These are phyloP conservation scores for Fistulinella cinereoalba DNA, from an alignment of 1,284 basidiomycete genomes.

Conservation along the genomic window DNA sequence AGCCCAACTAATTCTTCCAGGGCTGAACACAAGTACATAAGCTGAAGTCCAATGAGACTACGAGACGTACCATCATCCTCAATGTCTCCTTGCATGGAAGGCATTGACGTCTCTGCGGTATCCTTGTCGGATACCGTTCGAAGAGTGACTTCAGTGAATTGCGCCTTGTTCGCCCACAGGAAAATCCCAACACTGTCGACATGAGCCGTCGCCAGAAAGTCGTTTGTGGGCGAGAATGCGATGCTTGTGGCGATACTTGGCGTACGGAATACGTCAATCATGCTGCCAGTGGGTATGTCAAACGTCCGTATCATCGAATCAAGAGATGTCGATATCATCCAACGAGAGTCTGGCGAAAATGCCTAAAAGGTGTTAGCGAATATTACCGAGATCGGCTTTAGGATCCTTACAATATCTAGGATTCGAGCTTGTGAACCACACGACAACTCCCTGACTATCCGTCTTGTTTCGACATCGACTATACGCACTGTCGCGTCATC, in stretches of 20 bases:
- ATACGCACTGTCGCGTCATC: conserved; percentile 85
- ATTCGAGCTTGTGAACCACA: conserved; percentile 77
- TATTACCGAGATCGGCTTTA: neutral
- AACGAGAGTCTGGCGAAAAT: conserved; percentile 92
- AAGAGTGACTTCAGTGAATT: conserved; percentile 85
- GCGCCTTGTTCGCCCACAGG: conserved; percentile 96
- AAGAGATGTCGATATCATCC: conserved; percentile 86
- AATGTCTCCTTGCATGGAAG: conserved; percentile 80
- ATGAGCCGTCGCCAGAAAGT: conserved; percentile 95
- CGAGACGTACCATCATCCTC: conserved; percentile 62
- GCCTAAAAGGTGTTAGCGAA: conserved; percentile 47
- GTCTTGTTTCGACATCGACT: conserved; percentile 88
- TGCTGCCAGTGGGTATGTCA: conserved; percentile 88
- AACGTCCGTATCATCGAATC: conserved; percentile 95
- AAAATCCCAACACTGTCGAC: conserved; percentile 93
- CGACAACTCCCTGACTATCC: conserved; percentile 81
- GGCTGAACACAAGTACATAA: conserved; percentile 40
- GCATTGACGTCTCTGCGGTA: conserved; percentile 67
- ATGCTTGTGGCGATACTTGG: conserved; percentile 89
- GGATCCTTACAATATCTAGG: conserved; percentile 70
- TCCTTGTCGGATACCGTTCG: conserved; percentile 78
- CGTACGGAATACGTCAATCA: conserved; percentile 92
- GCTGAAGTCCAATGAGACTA: conserved; percentile 1
- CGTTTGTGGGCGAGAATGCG: conserved; percentile 91
- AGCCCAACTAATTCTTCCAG: conserved; percentile 62